Evolutionary conservation across 2,329 filamentous ascomycete species (phyloP).

Genomic region (Aureobasidium sp.): DNA sequence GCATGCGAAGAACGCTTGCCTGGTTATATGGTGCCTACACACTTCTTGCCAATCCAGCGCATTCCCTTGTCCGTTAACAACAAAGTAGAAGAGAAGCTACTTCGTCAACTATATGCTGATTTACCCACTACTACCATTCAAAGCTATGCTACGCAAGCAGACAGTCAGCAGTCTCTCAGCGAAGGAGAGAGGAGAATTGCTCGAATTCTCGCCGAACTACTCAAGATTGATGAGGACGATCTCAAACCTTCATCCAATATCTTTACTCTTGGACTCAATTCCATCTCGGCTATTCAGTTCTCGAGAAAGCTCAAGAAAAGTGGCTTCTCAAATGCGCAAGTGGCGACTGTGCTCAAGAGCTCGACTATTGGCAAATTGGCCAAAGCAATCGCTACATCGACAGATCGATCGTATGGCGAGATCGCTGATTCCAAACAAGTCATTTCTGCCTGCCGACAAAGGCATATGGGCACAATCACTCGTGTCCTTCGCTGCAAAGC

Average conservation of each 20-base stretch:
- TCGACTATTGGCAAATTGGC: conserved; percentile 37
- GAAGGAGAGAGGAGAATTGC: conserved; percentile 45
- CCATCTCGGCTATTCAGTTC: conserved; percentile 72
- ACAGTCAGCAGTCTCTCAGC: conserved; percentile 24
- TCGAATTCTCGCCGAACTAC: conserved; percentile 48
- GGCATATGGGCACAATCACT: conserved; percentile 49
- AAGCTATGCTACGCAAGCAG: conserved; percentile 26
- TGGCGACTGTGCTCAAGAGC: conserved; percentile 60
- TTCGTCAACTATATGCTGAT: conserved; percentile 59
- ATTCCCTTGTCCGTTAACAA: conserved; percentile 85
- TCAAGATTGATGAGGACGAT: conserved; percentile 37
- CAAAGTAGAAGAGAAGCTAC: conserved; percentile 69
- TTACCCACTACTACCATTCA: conserved; percentile 58
- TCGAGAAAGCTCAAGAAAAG: conserved; percentile 55
- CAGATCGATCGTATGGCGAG: conserved; percentile 23
- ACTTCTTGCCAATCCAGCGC: conserved; percentile 62
- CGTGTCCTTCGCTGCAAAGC: conserved; percentile 45
- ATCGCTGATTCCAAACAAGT: conserved; percentile 49
- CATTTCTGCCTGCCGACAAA: conserved; percentile 59
- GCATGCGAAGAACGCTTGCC: conserved; percentile 67
- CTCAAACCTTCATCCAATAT: conserved; percentile 58
- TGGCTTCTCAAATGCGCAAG: conserved; percentile 55
- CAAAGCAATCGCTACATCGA: conserved; percentile 25
- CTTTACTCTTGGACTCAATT: conserved; percentile 83
- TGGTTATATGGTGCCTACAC: conserved; percentile 85